A percentile compares a stretch with the other conserved stretches of the same genome.
Conservation (phyloP, 2,329 filamentous ascomycete species). For the Hirsutella minnesotensis region DNA sequence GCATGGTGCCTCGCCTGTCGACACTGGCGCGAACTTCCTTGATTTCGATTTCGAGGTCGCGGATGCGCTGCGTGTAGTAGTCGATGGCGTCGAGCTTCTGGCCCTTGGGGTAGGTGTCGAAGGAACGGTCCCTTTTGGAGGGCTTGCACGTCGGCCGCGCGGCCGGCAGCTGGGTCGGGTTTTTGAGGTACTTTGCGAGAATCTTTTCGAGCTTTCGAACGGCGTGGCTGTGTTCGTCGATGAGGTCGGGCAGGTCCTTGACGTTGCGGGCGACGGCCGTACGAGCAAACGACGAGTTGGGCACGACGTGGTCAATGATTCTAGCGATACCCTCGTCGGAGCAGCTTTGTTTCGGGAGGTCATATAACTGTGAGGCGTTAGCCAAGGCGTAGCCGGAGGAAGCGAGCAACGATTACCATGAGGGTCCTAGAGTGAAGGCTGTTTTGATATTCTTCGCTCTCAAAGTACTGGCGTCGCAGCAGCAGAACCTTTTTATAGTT, state of each 20-base stretch:
- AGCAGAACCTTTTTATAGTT: constrained; percentile 68
- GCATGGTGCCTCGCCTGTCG: constrained; percentile 77
- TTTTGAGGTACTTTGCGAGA: constrained; percentile 80
- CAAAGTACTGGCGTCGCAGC: constrained; percentile 68
- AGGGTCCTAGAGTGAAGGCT: constrained; percentile 68
- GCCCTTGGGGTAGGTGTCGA: constrained; percentile 48
- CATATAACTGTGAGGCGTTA: constrained; percentile 50
- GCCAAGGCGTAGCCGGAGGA: no score
- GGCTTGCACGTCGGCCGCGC: constrained; percentile 69
- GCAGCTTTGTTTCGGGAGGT: constrained; percentile 65
- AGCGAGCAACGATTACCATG: no score
- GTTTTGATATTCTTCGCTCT: constrained; percentile 76
- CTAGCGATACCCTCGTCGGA: constrained; percentile 80
- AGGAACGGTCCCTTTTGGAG: constrained; percentile 65
- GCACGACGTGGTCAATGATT: constrained; percentile 69
- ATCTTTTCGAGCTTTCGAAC: constrained; percentile 76
- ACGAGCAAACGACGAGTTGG: constrained; percentile 65
- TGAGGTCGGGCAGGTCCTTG: constrained; percentile 74
- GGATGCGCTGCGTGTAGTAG: constrained; percentile 78
- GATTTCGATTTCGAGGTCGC: constrained; percentile 70
- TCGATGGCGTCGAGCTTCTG: constrained; percentile 89
- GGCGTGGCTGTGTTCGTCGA: constrained; percentile 68
- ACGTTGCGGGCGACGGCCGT: constrained; percentile 85
- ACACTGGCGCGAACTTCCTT: constrained; percentile 70
- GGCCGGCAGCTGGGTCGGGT: constrained; percentile 67